These are phyloP conservation scores for Coniferiporia weirii DNA, from an alignment of 1,284 basidiomycete genomes.

Conservation along the genomic window DNA sequence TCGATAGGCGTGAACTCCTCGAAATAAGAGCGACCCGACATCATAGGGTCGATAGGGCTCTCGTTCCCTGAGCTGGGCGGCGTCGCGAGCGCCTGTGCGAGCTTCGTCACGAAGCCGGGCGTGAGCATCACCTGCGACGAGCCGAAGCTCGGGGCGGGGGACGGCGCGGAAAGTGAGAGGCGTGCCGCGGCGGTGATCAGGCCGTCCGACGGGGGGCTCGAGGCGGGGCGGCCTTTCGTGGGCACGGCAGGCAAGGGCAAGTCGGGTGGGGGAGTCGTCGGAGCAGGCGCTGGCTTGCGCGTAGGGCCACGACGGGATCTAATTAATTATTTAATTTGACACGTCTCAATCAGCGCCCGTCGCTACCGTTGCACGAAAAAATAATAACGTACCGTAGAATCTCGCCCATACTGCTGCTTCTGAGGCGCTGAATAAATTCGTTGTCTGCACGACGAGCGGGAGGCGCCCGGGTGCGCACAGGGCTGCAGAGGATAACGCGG, in stretches of 20 bases:
- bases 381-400: constrained; percentile 31
- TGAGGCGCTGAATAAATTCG: constrained; percentile 36
- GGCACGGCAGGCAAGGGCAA: constrained; percentile 31
- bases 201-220: constrained; percentile 16
- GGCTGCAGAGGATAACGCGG: constrained; percentile 33
- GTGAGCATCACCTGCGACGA: constrained; percentile 14
- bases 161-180: neutral
- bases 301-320: constrained; percentile 29
- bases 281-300: constrained; percentile 29
- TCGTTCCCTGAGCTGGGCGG: constrained; percentile 14
- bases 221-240: constrained; percentile 17
- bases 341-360: neutral
- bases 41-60: constrained; percentile 19
- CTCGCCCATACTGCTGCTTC: constrained; percentile 43
- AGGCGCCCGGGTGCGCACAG: constrained; percentile 26
- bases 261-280: constrained; percentile 30
- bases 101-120: constrained; percentile 17
- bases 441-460: constrained; percentile 32
- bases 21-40: constrained; percentile 17
- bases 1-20: constrained; percentile 12
- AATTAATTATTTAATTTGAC: constrained; percentile 19
- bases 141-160: constrained; percentile 5
- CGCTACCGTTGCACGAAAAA: neutral
- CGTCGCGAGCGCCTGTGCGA: constrained; percentile 12
- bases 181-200: neutral